Evolutionary conservation across 345 rosid genomes (phyloP), one percentile per base, ranked within the genome.

Genomic region (Corchorus capsularis): DNA sequence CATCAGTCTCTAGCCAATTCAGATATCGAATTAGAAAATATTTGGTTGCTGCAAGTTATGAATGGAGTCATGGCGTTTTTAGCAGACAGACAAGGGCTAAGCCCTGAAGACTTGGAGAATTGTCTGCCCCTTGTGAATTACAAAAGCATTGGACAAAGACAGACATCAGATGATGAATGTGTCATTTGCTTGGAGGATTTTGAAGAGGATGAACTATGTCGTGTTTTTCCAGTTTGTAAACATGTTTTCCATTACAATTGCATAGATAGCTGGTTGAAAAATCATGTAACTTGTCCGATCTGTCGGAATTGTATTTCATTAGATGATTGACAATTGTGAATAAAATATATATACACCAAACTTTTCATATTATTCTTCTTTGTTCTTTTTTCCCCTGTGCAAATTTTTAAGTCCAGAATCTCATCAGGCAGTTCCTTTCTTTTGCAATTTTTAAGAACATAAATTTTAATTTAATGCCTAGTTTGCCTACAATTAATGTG

Each of bases 111-210:
- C 7, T 2, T 49, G 60, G 77, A 62, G 43, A 64, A 62, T 5
- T 34, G 3, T 9, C 22, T 35, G 35, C 77, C 77, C 1, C 27
- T 35, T 34, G 69, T 74, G 5, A 6, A 17, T 13, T 74, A 74
- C 45, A 74, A 62, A 15, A 49, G 69, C 17, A 17, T 22, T 6
- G 69, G 56, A 3, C 12, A 32, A 20, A 22, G 56, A 3, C 12
- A 32, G 14, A 22, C 65, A 27, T 59, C 5, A n/a, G 63, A 53
- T 20, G 63, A 53, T 20, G 80, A 83, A 8, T 85, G 88, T 75
- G 82, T 74, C 10, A 83, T 85, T 72, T 83, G 85, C 71, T 83
- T 85, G 80, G 83, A 79, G 12, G 78, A 69, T 64, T 77, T 74
- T 11, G 63, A 22, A 15, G 75, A 79, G 16, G 84, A 75, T 20